phyloP scores from a whole-genome alignment of 139 green algal species.

The Micromonas pusilla region DNA sequence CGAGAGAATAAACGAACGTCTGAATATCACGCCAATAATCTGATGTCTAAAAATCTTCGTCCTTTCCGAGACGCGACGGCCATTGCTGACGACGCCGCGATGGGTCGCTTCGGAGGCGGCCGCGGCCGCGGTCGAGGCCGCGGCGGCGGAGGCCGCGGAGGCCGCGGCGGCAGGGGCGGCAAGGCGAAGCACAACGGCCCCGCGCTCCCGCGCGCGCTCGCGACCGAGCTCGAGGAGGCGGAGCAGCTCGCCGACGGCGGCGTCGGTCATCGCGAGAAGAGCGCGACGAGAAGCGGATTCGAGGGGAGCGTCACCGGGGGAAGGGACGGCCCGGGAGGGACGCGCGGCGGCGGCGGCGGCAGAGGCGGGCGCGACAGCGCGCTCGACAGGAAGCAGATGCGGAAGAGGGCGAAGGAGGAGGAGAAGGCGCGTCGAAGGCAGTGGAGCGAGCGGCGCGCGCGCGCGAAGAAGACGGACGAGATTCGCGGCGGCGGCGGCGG shows the following conservation, averaged over 20 bases:
- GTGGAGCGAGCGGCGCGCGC: not conserved
- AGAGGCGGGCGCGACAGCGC: not conserved
- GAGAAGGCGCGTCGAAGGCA: not conserved
- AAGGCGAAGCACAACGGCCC: not conserved
- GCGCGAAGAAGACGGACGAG: not conserved
- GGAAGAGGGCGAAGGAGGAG: not conserved
- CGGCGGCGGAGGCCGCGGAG: not conserved
- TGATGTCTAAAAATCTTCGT: not conserved
- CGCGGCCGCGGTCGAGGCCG: not conserved
- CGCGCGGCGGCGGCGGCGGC: too few relatives aligned
- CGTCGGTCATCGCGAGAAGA: not conserved
- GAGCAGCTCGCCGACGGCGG: conserved; percentile 3
- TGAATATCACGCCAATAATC: too few relatives aligned
- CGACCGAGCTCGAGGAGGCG: not conserved
- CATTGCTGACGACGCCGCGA: too few relatives aligned
- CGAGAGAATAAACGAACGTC: too few relatives aligned
- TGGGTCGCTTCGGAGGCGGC: not conserved
- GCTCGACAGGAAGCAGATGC: not conserved
- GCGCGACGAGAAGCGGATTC: not conserved
- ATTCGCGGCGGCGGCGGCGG: not conserved
- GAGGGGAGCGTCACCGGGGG: too few relatives aligned
- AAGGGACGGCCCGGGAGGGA: too few relatives aligned
- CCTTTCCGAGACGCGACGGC: not conserved
- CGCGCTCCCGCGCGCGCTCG: not conserved
- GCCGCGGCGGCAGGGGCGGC: not conserved